Base-by-base conservation (phyloP, 2,329 filamentous ascomycete genomes). In the Scedosporium apiospermum region DNA sequence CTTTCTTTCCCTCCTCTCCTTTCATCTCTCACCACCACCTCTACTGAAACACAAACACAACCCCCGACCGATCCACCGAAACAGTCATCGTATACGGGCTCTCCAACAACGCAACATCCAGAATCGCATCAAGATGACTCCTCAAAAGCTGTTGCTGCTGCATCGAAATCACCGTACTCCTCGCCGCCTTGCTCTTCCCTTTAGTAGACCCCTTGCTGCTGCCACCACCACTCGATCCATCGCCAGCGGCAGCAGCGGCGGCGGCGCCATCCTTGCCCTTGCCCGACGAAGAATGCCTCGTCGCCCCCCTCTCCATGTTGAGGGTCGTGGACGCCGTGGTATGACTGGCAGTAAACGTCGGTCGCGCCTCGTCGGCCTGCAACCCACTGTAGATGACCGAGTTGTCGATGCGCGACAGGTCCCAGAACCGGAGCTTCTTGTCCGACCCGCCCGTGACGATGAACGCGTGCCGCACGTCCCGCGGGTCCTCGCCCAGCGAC, bases 381-480 rank as follows among this genome's bases (percentile, higher is more conserved):
- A 92, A 78, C 0, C 93, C 93, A 71, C 90, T 96, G 66, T 96
- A 88, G 14, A 97, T 83, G 63, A 82, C 80, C 49, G 91, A 96
- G 64, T 86, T 84, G 70, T 96, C 91, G 9, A 91, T 82, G 9
- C 87, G 87, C 9, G 85, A 81, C 14, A 95, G 81, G 71, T 99
- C 93, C 95, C 95, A 99, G 75, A 96, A 98, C 9, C 95, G 86
- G 18, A 99, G 83, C 74, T 90, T 95, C 75, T 89, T 91, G 74
- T 98, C 95, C 10, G 90, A 90, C 0, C 93, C 93, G 18, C 88
- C 93, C 0, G 91, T 95, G 44, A 99, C 78, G 57, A 97, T 84
- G 71, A 95, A 97, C 0, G 90, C 88, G 68, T 91, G 87, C 63
- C 89, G 88, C 3, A 88, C 82, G 57, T 93, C 90, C 53, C 84